phyloP scores from a whole-genome alignment of 768 basidiomycete species.

The Hypholoma sublateritium region DNA sequence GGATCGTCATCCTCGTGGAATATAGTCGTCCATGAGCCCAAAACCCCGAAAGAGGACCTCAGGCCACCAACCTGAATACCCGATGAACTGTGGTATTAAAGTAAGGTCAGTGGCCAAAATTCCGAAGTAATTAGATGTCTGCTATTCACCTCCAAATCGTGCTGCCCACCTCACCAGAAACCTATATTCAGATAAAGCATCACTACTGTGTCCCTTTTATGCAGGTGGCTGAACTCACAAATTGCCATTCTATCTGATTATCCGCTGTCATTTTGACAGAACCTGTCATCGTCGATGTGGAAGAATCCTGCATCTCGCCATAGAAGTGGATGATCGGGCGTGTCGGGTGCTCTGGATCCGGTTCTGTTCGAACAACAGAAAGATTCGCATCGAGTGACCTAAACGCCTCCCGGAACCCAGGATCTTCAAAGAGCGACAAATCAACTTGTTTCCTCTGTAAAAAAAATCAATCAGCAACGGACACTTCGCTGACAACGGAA shows the following conservation, averaged over 20 bases:
- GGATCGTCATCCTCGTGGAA: conserved; percentile 46
- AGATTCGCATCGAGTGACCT: conserved; percentile 49
- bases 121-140: not conserved
- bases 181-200: conserved; percentile 25
- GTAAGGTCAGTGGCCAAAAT: not conserved
- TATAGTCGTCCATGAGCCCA: conserved; percentile 51
- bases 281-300: conserved; percentile 49
- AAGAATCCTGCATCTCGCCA: conserved; percentile 48
- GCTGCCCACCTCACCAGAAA: conserved; percentile 50
- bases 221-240: conserved; percentile 40
- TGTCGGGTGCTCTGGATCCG: conserved; percentile 47
- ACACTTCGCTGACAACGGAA: not conserved
- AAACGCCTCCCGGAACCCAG: conserved; percentile 51
- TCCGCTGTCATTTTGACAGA: conserved; percentile 57
- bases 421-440: conserved; percentile 47
- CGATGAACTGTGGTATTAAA: conserved; percentile 42
- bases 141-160: conserved; percentile 55
- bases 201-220: not conserved
- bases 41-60: conserved; percentile 56
- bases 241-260: conserved; percentile 60
- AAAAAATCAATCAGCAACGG: not conserved
- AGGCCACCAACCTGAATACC: conserved; percentile 62
- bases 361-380: conserved; percentile 36
- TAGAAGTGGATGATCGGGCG: conserved; percentile 54
- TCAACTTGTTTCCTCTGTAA: conserved; percentile 31